Percentiles rank a stretch among this genome's conserved stretches.
phyloP scores from a whole-genome alignment of 225 moss, liverwort and hornwort species.

The Takakia lepidozioides region DNA sequence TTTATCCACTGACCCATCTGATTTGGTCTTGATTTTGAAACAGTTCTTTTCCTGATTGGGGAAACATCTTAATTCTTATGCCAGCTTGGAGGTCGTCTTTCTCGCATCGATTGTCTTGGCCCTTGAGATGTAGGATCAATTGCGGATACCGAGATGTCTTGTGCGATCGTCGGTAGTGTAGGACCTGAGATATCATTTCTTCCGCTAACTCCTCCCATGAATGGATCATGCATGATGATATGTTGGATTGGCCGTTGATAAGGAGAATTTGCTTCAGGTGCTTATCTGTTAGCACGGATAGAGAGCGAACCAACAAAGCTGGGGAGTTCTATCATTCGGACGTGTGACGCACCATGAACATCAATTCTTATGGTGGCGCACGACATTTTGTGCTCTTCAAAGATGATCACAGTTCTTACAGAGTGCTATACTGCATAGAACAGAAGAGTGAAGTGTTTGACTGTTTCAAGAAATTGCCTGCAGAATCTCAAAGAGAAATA shows the following conservation, averaged over 20 bases:
- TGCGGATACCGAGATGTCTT: neutral
- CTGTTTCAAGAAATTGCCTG: neutral
- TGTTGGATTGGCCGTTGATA: too few species aligned
- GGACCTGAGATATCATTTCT: too few species aligned
- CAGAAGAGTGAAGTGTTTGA: neutral
- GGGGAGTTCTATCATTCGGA: neutral
- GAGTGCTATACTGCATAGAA: neutral
- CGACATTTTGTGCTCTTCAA: neutral
- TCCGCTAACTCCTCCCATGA: neutral
- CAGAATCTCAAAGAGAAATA: neutral
- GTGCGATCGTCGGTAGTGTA: too few species aligned
- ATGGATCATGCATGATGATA: neutral
- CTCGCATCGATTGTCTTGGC: neutral
- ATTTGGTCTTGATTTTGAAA: too few species aligned
- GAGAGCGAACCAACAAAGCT: too few species aligned
- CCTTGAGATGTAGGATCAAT: neutral
- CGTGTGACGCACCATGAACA: neutral
- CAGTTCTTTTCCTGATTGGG: neutral
- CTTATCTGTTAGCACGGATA: too few species aligned
- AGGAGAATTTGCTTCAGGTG: neutral
- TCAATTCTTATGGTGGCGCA: neutral
- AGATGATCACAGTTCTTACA: neutral
- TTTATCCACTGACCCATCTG: neutral
- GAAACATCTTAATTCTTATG: neutral
- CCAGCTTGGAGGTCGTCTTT: neutral